These are phyloP conservation scores for Fusarium buxicola DNA, from an alignment of 2,329 filamentous ascomycete species.

Conservation along the genomic window DNA sequence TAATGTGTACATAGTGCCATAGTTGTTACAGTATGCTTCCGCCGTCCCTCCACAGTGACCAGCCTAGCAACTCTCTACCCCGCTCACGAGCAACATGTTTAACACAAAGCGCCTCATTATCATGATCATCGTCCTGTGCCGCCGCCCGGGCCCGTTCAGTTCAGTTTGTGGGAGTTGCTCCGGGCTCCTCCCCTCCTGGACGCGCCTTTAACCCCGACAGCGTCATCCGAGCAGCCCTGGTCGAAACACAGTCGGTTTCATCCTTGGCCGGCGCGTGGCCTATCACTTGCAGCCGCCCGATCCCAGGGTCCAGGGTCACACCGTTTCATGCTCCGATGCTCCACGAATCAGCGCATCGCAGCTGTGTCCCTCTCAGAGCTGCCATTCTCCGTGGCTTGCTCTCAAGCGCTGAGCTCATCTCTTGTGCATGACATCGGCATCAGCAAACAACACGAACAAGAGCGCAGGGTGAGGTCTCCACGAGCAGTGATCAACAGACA, in stretches of 20 bases:
- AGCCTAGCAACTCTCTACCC: neutral
- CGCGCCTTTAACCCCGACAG: constrained; percentile 34
- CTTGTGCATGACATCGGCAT: constrained; percentile 22
- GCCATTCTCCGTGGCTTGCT: constrained; percentile 10
- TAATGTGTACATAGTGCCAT: too few species aligned
- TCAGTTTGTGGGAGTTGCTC: constrained; percentile 10
- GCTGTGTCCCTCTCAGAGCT: constrained; percentile 1
- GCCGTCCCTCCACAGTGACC: neutral
- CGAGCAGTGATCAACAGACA: constrained; percentile 3
- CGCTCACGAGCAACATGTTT: neutral
- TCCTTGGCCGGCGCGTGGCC: constrained; percentile 36
- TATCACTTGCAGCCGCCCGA: constrained; percentile 44
- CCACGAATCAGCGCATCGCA: constrained; percentile 38
- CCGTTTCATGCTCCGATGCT: constrained; percentile 43
- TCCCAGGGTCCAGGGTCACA: constrained; percentile 43
- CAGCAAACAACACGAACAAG: constrained; percentile 14
- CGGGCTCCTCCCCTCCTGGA: constrained; percentile 13
- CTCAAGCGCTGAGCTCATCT: constrained; percentile 26
- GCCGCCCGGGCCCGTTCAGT: neutral
- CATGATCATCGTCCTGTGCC: constrained; percentile 18
- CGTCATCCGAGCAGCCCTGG: constrained; percentile 39
- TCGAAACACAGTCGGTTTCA: constrained; percentile 48
- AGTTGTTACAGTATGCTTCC: too few species aligned
- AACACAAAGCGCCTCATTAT: constrained; percentile 7
- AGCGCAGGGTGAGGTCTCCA: constrained; percentile 13